phyloP scores from a whole-genome alignment of 2,329 filamentous ascomycete species.

The Curvularia verruculosa region DNA sequence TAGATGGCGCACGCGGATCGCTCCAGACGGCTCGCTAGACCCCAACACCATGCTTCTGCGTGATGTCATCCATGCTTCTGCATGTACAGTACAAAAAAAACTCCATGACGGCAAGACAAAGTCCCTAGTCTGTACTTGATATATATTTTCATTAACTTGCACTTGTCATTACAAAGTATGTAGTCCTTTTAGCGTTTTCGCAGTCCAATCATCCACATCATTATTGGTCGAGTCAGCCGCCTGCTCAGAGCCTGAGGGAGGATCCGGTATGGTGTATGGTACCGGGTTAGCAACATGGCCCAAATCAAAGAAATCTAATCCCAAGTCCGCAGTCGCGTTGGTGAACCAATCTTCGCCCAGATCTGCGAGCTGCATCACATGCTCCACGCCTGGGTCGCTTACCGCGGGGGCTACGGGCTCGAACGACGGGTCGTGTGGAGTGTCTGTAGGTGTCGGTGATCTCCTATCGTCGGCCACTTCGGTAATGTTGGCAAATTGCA shows the following conservation, averaged over 20 bases:
- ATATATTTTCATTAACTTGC: background rate
- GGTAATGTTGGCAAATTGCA: constrained; percentile 35
- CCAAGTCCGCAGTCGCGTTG: constrained; percentile 27
- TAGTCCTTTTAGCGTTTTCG: constrained; percentile 24
- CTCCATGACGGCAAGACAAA: constrained; percentile 18
- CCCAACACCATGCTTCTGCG: constrained; percentile 9
- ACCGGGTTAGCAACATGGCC: constrained; percentile 8
- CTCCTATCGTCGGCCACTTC: constrained; percentile 23
- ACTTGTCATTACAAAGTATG: constrained; percentile 15
- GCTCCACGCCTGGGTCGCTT: constrained; percentile 14
- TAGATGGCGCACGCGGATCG: constrained; percentile 5
- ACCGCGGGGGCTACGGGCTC: constrained; percentile 9
- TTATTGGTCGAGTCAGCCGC: constrained; percentile 7
- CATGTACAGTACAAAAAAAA: background rate
- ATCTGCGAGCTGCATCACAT: constrained; percentile 20
- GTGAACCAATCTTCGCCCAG: constrained; percentile 32
- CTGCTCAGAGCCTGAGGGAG: constrained; percentile 18
- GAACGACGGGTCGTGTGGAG: constrained; percentile 1
- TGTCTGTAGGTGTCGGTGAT: background rate
- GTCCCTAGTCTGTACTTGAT: background rate
- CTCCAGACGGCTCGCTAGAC: constrained; percentile 6
- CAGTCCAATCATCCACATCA: constrained; percentile 32
- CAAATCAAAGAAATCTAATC: constrained; percentile 30
- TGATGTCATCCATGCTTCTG: constrained; percentile 22
- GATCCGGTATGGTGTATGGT: constrained; percentile 5